Evolutionary conservation across 805 yeast species (phyloP).

Genomic region (Saccharomyces mikatae): DNA sequence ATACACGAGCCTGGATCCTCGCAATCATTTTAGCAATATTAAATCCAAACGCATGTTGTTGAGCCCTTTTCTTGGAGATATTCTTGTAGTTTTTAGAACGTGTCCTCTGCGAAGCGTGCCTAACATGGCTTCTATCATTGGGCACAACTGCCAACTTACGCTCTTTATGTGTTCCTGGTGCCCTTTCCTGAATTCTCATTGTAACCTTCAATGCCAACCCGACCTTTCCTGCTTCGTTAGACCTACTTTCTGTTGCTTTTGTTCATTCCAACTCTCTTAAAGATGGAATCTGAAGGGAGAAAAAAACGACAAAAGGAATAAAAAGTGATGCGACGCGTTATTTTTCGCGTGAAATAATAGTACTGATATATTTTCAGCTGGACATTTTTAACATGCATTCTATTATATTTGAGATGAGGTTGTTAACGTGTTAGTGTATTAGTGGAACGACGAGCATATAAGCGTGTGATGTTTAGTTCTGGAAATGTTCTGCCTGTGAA

Average conservation of each 20-base stretch:
- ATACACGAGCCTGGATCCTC: neutral
- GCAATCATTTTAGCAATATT: neutral
- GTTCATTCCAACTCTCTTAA: neutral
- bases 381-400: neutral
- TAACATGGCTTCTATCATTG: neutral
- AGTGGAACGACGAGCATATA: neutral
- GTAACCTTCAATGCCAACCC: neutral
- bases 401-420: neutral
- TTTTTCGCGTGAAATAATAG: neutral
- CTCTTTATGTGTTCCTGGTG: neutral
- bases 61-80: neutral
- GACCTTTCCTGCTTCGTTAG: neutral
- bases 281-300: neutral
- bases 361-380: neutral
- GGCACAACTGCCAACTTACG: neutral
- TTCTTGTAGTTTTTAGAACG: neutral
- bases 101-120: neutral
- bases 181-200: neutral
- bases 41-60: neutral
- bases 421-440: neutral
- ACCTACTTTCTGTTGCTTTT: neutral
- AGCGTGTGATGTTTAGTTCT: constrained; percentile 12
- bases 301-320: neutral
- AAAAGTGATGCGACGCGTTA: neutral
- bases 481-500: constrained; percentile 56